Conservation (phyloP, 768 basidiomycete genomes). For the Punctularia strigosozonata region DNA sequence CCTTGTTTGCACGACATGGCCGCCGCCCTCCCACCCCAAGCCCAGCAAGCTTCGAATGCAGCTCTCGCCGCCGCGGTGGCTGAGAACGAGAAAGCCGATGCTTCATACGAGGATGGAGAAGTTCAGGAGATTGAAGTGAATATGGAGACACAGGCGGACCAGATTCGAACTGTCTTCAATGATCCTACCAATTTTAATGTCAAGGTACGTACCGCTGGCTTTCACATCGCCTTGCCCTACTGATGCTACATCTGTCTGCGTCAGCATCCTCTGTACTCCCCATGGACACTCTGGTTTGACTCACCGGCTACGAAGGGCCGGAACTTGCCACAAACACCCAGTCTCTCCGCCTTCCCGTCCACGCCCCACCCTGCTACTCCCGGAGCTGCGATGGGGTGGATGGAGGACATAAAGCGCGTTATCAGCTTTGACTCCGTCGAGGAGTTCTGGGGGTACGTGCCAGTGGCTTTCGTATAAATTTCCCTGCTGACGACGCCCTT, state of each 20-base stretch:
- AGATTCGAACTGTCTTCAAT: conserved; percentile 86
- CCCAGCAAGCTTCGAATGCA: conserved; percentile 69
- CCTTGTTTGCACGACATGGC: conserved; percentile 17
- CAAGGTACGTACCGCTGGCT: conserved; percentile 45
- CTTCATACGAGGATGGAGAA: conserved; percentile 60
- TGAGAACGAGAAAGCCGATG: conserved; percentile 32
- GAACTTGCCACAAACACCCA: conserved; percentile 75
- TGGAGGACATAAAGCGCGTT: conserved; percentile 97
- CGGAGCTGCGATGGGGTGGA: conserved; percentile 83
- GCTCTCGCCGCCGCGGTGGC: conserved; percentile 66
- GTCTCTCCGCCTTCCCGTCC: conserved; percentile 66
- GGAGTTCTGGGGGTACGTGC: conserved; percentile 93
- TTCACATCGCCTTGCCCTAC: not conserved
- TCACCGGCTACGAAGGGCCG: conserved; percentile 86
- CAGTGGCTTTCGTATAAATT: not conserved
- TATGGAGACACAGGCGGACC: conserved; percentile 74
- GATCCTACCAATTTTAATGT: conserved; percentile 92
- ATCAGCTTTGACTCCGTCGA: conserved; percentile 95
- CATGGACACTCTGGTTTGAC: conserved; percentile 98
- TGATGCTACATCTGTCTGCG: not conserved
- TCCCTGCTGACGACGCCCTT: conserved; percentile 8
- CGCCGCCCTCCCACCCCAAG: conserved; percentile 42
- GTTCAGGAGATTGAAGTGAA: conserved; percentile 82
- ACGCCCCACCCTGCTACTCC: conserved; percentile 68
- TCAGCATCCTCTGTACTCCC: conserved; percentile 87